phyloP scores from a whole-genome alignment of 495 filamentous ascomycete genomes.

The Zalerion maritima region DNA sequence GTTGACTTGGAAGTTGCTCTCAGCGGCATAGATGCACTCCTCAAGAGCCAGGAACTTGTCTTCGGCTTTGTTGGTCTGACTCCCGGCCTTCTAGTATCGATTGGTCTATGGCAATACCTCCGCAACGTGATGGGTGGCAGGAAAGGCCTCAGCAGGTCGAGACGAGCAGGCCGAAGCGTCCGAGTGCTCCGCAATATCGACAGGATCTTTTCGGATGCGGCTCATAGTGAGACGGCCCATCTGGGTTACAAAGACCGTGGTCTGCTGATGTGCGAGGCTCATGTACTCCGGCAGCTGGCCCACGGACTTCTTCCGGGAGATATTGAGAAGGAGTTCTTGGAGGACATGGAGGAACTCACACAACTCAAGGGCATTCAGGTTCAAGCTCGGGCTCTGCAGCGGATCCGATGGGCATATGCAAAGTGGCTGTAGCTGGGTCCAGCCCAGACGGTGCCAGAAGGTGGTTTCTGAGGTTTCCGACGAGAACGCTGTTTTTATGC shows the following conservation, averaged over 20 bases:
- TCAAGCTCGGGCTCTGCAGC: constrained; percentile 61
- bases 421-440: too few species aligned
- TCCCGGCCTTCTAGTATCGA: constrained; percentile 71
- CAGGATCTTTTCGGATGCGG: constrained; percentile 56
- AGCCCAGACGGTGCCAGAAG: background rate
- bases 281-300: constrained; percentile 56
- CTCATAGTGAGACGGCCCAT: constrained; percentile 43
- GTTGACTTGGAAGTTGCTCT: constrained; percentile 95
- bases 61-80: constrained; percentile 93
- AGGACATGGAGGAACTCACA: constrained; percentile 70
- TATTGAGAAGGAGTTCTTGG: constrained; percentile 65
- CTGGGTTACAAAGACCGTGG: constrained; percentile 84
- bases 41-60: constrained; percentile 92
- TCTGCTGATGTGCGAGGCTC: constrained; percentile 74
- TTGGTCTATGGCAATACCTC: constrained; percentile 61
- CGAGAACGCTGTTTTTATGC: background rate
- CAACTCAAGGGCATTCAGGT: constrained; percentile 61
- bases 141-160: constrained; percentile 44
- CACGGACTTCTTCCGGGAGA: constrained; percentile 47
- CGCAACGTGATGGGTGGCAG: constrained; percentile 49
- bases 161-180: constrained; percentile 47
- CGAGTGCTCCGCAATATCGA: constrained; percentile 73
- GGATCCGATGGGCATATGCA: constrained; percentile 77
- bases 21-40: constrained; percentile 77
- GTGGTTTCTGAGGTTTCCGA: background rate